phyloP scores from a whole-genome alignment of 202 grass and related monocot species.

The Saccharum hybrid region DNA sequence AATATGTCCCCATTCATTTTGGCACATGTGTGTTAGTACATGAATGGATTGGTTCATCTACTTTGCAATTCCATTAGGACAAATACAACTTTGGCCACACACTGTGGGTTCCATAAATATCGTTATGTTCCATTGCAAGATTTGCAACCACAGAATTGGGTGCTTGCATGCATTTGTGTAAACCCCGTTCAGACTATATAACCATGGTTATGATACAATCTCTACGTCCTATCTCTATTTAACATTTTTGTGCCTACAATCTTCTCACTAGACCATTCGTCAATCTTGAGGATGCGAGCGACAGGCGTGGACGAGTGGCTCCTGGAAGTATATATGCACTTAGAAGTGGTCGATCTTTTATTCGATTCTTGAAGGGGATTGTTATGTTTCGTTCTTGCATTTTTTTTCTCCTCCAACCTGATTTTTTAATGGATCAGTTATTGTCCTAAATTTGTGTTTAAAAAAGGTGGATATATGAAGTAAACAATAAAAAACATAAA shows the following conservation, averaged over 20 bases:
- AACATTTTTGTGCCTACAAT: neutral
- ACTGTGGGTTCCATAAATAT: neutral
- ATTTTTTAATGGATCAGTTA: neutral
- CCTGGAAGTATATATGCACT: conserved; percentile 9
- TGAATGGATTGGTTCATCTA: neutral
- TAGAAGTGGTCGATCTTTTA: neutral
- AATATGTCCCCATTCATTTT: neutral
- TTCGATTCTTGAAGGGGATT: neutral
- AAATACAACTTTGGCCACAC: neutral
- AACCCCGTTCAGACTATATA: neutral
- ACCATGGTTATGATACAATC: neutral
- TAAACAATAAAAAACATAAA: neutral
- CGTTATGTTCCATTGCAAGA: neutral
- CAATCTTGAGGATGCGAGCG: neutral
- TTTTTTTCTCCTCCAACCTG: neutral
- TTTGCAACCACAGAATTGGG: neutral
- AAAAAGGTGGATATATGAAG: neutral
- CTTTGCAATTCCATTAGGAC: neutral
- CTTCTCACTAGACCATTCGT: neutral
- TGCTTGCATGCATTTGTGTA: neutral
- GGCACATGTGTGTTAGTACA: neutral
- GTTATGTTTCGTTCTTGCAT: neutral
- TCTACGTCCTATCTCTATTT: neutral
- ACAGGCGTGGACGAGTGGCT: too few species aligned
- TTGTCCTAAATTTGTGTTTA: neutral